Percentiles rank a stretch among this genome's conserved stretches.
Evolutionary conservation across 768 basidiomycete species (phyloP).

Genomic region (Leucocoprinus leucothites): DNA sequence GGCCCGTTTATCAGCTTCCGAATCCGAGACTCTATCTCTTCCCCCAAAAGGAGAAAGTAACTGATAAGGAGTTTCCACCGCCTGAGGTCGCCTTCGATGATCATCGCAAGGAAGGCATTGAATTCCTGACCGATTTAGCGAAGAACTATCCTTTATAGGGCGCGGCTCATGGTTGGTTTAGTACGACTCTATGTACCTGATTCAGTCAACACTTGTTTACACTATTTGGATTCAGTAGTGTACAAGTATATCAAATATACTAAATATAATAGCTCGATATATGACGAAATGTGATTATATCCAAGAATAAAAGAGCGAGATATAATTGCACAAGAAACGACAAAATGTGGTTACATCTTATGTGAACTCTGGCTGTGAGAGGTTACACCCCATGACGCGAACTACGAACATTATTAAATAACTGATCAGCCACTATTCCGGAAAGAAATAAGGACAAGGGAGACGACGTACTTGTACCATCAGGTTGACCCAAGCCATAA

Average conservation of each 20-base stretch:
- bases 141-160: not conserved
- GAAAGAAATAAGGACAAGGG: not conserved
- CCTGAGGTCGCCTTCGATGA: not conserved
- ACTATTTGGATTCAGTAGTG: too few species aligned
- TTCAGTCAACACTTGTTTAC: too few species aligned
- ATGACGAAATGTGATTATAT: conserved; percentile 6
- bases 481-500: conserved; percentile 53
- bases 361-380: conserved; percentile 19
- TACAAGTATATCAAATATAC: not conserved
- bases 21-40: not conserved
- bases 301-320: not conserved
- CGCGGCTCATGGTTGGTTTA: too few species aligned
- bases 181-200: too few species aligned
- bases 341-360: not conserved
- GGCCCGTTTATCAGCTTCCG: not conserved
- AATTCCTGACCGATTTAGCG: not conserved
- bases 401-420: conserved; percentile 21
- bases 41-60: not conserved
- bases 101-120: not conserved
- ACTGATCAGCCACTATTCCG: not conserved
- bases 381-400: conserved; percentile 52
- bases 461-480: conserved; percentile 29
- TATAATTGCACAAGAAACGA: not conserved
- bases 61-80: too few species aligned
- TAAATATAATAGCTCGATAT: not conserved